Conservation (phyloP, 805 yeast genomes). For the Zygoascus ofunaensis region DNA sequence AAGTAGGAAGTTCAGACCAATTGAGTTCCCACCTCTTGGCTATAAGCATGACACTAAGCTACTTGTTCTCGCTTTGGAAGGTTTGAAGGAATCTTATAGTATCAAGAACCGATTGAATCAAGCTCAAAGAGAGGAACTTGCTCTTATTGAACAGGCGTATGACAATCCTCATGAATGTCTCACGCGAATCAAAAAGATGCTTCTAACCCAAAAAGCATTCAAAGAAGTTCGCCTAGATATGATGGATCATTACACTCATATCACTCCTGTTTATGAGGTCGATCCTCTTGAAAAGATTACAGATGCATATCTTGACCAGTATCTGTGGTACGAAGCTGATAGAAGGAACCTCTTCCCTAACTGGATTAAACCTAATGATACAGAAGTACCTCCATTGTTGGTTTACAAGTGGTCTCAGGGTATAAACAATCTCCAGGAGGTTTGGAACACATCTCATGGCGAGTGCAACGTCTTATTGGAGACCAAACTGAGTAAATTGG, state of each 20-base stretch:
- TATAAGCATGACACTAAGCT: constrained; percentile 92
- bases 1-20: constrained; percentile 69
- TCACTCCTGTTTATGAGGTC: constrained; percentile 76
- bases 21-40: constrained; percentile 86
- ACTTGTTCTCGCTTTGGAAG: constrained; percentile 80
- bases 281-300: constrained; percentile 93
- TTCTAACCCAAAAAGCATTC: constrained; percentile 83
- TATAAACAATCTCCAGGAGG: constrained; percentile 61
- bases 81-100: constrained; percentile 69
- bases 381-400: constrained; percentile 84
- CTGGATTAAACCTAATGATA: constrained; percentile 93
- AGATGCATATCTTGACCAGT: constrained; percentile 92
- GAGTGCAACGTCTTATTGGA: constrained; percentile 80
- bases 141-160: constrained; percentile 89
- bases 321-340: constrained; percentile 92
- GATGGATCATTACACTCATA: constrained; percentile 82
- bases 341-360: constrained; percentile 80
- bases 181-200: constrained; percentile 69
- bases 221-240: constrained; percentile 80
- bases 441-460: constrained; percentile 74
- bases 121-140: constrained; percentile 83
- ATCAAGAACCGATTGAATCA: constrained; percentile 73
- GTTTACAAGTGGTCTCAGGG: constrained; percentile 95
- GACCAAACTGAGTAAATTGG: constrained; percentile 55
- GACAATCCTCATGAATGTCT: constrained; percentile 94